Conservation (phyloP, 2,329 filamentous ascomycete genomes). For the Aureobasidium sp. region DNA sequence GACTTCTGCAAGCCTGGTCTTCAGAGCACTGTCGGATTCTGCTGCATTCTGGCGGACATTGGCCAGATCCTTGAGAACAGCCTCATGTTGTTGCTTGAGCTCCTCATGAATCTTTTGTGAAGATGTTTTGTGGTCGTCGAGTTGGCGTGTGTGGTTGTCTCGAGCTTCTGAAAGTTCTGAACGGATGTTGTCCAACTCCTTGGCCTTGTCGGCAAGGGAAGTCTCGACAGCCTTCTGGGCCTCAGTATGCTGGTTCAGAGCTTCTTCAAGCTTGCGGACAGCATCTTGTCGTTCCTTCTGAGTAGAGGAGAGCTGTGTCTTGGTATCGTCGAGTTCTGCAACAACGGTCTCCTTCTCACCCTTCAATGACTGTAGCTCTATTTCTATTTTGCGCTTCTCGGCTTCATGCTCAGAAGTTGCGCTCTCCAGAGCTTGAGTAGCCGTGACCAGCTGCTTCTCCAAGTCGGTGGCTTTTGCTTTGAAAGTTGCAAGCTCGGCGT, state of each 20-base stretch:
- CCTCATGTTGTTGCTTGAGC: slow-evolving; percentile 11
- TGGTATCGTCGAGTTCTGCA: slow-evolving; percentile 9
- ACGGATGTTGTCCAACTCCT: slow-evolving; percentile 1
- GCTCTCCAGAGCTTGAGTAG: slow-evolving; percentile 1
- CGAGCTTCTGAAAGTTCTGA: not conserved
- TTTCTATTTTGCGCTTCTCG: not conserved
- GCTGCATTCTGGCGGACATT: not conserved
- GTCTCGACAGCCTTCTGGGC: not conserved
- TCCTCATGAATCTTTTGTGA: slow-evolving; percentile 1
- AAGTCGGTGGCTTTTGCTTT: slow-evolving; percentile 11
- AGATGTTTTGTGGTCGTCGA: not conserved
- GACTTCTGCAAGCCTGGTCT: slow-evolving; percentile 20
- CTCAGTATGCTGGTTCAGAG: slow-evolving; percentile 6
- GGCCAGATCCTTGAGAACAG: slow-evolving; percentile 1
- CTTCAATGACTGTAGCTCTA: slow-evolving; percentile 9
- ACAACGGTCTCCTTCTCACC: not conserved
- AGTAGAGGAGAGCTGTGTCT: slow-evolving; percentile 10
- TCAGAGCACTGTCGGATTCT: slow-evolving; percentile 14
- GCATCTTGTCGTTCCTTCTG: slow-evolving; percentile 8
- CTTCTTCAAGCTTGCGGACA: not conserved
- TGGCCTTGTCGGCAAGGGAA: not conserved
- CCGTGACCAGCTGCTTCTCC: slow-evolving; percentile 14
- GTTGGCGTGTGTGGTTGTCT: slow-evolving; percentile 2
- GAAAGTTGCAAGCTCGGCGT: slow-evolving; percentile 1
- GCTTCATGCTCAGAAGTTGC: slow-evolving; percentile 9